These are phyloP conservation scores for Neurospora sp. DNA, from an alignment of 495 filamentous ascomycete genomes.

Conservation along the genomic window DNA sequence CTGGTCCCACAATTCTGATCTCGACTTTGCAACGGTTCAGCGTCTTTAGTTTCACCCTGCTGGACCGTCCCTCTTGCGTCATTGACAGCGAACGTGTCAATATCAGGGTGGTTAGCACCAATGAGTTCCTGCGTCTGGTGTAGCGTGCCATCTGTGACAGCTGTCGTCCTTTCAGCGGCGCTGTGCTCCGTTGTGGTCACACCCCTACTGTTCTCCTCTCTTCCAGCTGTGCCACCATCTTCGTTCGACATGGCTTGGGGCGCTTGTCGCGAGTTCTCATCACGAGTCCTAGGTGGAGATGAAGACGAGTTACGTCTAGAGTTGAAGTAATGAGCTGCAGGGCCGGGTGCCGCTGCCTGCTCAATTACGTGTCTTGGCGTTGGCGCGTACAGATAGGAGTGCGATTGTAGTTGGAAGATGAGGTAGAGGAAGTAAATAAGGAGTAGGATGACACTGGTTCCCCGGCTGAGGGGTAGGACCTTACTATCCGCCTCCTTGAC, in stretches of 20 bases:
- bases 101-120: background rate
- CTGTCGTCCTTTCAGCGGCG: background rate
- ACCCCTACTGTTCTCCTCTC: background rate
- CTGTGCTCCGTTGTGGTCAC: background rate
- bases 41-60: background rate
- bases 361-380: slow-evolving; percentile 82
- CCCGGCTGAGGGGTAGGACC: slow-evolving; percentile 72
- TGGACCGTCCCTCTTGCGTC: background rate
- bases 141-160: background rate
- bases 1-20: background rate
- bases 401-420: slow-evolving; percentile 82
- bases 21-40: background rate
- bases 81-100: background rate
- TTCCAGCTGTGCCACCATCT: background rate
- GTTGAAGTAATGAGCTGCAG: slow-evolving; percentile 66
- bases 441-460: slow-evolving; percentile 75
- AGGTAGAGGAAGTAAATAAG: slow-evolving; percentile 76
- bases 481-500: slow-evolving; percentile 47
- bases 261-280: background rate
- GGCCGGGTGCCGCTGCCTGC: slow-evolving; percentile 73
- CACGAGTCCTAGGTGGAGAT: slow-evolving; percentile 47
- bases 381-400: slow-evolving; percentile 82
- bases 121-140: background rate
- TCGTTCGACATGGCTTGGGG: background rate
- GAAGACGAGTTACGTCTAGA: slow-evolving; percentile 29